These are phyloP conservation scores for Licmophora abbreviata DNA, from an alignment of 108 stramenopile genomes.

Conservation along the genomic window DNA sequence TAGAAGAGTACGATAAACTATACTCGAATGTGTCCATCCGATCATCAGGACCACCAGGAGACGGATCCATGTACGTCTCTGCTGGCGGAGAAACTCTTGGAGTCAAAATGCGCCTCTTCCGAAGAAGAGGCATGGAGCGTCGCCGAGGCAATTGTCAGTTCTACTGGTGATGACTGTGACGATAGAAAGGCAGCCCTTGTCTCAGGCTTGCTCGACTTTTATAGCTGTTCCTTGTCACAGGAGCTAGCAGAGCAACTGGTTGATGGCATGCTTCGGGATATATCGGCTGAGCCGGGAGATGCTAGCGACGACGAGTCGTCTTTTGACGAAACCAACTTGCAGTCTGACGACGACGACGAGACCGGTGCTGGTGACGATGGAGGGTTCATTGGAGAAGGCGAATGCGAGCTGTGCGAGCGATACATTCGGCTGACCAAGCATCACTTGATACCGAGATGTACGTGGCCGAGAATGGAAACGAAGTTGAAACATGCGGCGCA, in stretches of 20 bases:
- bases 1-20: too few species aligned
- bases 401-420: conserved; percentile 73
- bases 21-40: too few species aligned
- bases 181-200: too few species aligned
- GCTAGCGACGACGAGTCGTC: neutral
- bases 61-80: too few species aligned
- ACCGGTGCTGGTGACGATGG: conserved; percentile 11
- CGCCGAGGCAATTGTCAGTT: too few species aligned
- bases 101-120: too few species aligned
- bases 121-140: too few species aligned
- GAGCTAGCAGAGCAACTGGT: neutral
- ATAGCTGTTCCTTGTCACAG: too few species aligned
- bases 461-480: conserved; percentile 47
- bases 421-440: conserved; percentile 52
- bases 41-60: too few species aligned
- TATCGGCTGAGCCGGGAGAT: neutral
- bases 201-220: too few species aligned
- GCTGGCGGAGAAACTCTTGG: too few species aligned
- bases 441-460: conserved; percentile 58
- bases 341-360: conserved; percentile 10
- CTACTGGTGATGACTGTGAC: too few species aligned
- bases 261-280: neutral
- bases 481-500: conserved; percentile 42
- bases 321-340: neutral
- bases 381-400: conserved; percentile 38